Percentiles rank a stretch among this genome's conserved stretches.
Conservation (phyloP, 768 basidiomycete species). For the Suillus clintonianus region DNA sequence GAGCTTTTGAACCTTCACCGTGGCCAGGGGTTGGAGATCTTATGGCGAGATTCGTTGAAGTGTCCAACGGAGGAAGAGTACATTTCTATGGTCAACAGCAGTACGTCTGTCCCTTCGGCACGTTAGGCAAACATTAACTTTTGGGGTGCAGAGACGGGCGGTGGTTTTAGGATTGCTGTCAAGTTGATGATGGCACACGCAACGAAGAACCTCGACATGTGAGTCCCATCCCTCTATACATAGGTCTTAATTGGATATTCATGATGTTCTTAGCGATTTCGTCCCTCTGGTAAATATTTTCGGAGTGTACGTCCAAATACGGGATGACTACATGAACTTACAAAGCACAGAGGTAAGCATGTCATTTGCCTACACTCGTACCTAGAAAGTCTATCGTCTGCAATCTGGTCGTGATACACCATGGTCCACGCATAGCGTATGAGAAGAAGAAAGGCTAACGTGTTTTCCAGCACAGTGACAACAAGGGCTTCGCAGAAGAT, state of each 20-base stretch:
- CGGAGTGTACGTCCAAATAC: conserved; percentile 92
- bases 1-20: conserved; percentile 88
- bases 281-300: conserved; percentile 92
- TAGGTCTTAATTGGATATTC: neutral
- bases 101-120: conserved; percentile 42
- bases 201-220: conserved; percentile 63
- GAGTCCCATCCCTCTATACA: conserved; percentile 19
- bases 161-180: conserved; percentile 87
- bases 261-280: conserved; percentile 61
- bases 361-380: neutral
- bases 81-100: conserved; percentile 94
- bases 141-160: conserved; percentile 78
- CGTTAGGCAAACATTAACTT: conserved; percentile 5
- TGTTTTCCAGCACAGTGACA: conserved; percentile 55
- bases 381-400: neutral
- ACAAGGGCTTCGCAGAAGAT: conserved; percentile 72
- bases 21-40: conserved; percentile 91
- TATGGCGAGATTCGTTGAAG: conserved; percentile 89
- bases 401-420: neutral
- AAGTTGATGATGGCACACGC: conserved; percentile 96
- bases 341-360: conserved; percentile 74
- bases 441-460: neutral
- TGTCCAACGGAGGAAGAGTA: conserved; percentile 97
- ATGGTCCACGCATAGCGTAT: neutral
- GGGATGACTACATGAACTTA: conserved; percentile 97